Conservation (phyloP, 106 monocot genomes). For the Dactylorhiza incarnata region DNA sequence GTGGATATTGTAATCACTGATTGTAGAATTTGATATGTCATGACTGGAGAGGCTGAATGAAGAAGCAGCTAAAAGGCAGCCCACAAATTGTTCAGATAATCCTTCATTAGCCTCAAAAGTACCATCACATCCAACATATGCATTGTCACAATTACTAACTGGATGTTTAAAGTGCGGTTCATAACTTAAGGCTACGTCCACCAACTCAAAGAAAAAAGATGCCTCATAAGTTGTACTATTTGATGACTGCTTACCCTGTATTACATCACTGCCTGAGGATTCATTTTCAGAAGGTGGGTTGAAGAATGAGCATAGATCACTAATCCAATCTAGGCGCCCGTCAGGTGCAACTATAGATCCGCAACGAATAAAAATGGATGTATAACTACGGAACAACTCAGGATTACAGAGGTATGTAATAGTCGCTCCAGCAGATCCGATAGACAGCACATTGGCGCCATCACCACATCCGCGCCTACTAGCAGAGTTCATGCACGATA, state of each 20-base stretch:
- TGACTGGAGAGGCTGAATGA: constrained; percentile 63
- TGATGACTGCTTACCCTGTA: constrained; percentile 13
- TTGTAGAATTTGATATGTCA: constrained; percentile 13
- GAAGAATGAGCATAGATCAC: constrained; percentile 52
- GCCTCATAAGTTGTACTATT: constrained; percentile 15
- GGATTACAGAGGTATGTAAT: constrained; percentile 53
- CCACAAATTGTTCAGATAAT: constrained; percentile 19
- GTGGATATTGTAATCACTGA: constrained; percentile 38
- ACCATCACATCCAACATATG: constrained; percentile 10
- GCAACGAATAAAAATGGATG: constrained; percentile 49
- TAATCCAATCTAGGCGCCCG: constrained; percentile 87
- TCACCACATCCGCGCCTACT: constrained; percentile 64
- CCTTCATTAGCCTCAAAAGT: constrained; percentile 17
- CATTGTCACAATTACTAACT: constrained; percentile 5
- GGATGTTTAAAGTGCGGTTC: constrained; percentile 40
- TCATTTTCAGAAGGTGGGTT: constrained; percentile 24
- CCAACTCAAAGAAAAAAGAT: constrained; percentile 74
- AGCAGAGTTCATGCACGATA: constrained; percentile 51
- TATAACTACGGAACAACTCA: constrained; percentile 34
- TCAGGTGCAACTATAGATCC: constrained; percentile 91
- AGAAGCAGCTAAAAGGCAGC: constrained; percentile 79
- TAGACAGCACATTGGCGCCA: constrained; percentile 68
- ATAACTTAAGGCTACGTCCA: constrained; percentile 84
- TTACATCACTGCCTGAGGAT: constrained; percentile 9
- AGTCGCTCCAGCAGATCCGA: constrained; percentile 56